Conservation (phyloP, 495 filamentous ascomycete genomes). For the Aspergillus sclerotiicarbonarius region DNA sequence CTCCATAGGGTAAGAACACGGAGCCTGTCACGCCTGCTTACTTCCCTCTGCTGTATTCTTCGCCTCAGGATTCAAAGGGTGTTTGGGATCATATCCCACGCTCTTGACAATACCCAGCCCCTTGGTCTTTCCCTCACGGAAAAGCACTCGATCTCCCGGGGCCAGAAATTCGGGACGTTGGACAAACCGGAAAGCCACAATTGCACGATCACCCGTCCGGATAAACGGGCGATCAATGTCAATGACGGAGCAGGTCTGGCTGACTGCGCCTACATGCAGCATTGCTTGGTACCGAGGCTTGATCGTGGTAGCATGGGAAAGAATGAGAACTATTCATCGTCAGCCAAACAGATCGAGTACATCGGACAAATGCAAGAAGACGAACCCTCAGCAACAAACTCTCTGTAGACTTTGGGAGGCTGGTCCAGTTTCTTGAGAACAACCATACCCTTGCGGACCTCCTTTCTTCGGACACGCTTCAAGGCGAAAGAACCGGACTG, state of each 20-base stretch:
- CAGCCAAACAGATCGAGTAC: constrained; percentile 13
- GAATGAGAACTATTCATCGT: constrained; percentile 69
- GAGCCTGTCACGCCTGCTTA: constrained; percentile 6
- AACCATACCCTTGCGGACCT: constrained; percentile 98
- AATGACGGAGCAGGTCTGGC: constrained; percentile 94
- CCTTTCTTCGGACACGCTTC: constrained; percentile 80
- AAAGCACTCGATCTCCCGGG: constrained; percentile 84
- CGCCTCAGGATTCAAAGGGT: constrained; percentile 53
- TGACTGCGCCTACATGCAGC: constrained; percentile 94
- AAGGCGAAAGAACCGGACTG: constrained; percentile 92
- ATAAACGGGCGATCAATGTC: constrained; percentile 97
- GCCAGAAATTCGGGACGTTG: constrained; percentile 94
- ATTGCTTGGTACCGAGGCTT: constrained; percentile 98
- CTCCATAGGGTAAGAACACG: too few species aligned
- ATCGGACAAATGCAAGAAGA: not conserved
- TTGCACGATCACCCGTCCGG: constrained; percentile 86
- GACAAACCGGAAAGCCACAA: constrained; percentile 90
- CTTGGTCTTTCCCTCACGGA: constrained; percentile 94
- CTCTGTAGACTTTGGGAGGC: constrained; percentile 75
- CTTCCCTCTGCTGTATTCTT: constrained; percentile 21
- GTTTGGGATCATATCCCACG: constrained; percentile 75
- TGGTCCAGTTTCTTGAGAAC: constrained; percentile 81
- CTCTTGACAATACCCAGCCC: constrained; percentile 92
- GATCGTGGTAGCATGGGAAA: constrained; percentile 97
- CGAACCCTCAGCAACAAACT: constrained; percentile 89